A percentile compares a stretch with the other conserved stretches of the same genome.
Evolutionary conservation across 1,284 basidiomycete species (phyloP).

Genomic region (Cryptococcus jaspeensis): DNA sequence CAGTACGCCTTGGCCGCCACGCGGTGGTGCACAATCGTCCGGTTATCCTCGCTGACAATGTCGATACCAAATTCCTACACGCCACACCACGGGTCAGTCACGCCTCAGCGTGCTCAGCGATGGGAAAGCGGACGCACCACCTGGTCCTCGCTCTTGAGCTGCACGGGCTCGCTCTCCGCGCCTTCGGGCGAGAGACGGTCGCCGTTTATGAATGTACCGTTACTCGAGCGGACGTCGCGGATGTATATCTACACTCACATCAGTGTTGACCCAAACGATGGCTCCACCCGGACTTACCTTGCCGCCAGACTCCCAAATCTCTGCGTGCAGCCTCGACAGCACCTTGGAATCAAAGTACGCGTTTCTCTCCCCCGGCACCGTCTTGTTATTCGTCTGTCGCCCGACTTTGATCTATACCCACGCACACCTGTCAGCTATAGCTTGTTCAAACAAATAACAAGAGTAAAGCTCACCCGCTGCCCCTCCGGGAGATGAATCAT

Average conservation of each 20-base stretch:
- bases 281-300: slow-evolving; percentile 61
- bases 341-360: slow-evolving; percentile 98
- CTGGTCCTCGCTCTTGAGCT: slow-evolving; percentile 92
- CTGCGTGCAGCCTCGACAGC: slow-evolving; percentile 90
- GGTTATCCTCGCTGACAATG: slow-evolving; percentile 98
- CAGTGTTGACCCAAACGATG: not conserved
- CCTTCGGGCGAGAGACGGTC: slow-evolving; percentile 88
- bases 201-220: slow-evolving; percentile 97
- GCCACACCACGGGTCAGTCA: not conserved
- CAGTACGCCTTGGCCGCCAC: slow-evolving; percentile 92
- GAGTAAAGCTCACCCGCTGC: slow-evolving; percentile 30
- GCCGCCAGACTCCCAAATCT: slow-evolving; percentile 90
- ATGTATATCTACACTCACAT: slow-evolving; percentile 73
- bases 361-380: slow-evolving; percentile 88
- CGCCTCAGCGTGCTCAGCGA: not conserved
- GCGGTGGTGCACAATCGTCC: slow-evolving; percentile 97
- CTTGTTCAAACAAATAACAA: not conserved
- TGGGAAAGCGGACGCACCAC: slow-evolving; percentile 57
- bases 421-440: not conserved
- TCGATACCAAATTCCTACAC: slow-evolving; percentile 99
- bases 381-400: slow-evolving; percentile 96
- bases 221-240: slow-evolving; percentile 97
- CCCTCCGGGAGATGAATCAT: slow-evolving; percentile 77
- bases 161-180: slow-evolving; percentile 87
- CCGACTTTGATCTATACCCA: slow-evolving; percentile 79